These are phyloP conservation scores for Cordyceps farinosa DNA, from an alignment of 2,329 filamentous ascomycete species.

Conservation along the genomic window DNA sequence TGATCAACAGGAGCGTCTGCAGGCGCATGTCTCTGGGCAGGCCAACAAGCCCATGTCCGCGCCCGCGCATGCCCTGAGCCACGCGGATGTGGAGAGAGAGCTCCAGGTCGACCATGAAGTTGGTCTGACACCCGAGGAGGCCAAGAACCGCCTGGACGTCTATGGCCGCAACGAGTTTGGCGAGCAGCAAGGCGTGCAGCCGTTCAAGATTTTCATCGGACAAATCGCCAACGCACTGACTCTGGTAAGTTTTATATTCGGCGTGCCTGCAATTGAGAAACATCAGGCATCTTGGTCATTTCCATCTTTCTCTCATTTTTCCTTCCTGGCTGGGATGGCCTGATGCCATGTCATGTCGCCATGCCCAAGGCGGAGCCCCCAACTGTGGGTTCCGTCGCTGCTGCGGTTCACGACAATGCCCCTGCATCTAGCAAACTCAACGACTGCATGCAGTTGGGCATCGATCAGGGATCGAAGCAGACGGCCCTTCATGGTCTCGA, in stretches of 20 bases:
- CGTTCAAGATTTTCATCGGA: constrained; percentile 59
- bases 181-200: constrained; percentile 55
- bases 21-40: constrained; percentile 31
- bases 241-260: constrained; percentile 42
- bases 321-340: not conserved
- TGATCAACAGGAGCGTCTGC: constrained; percentile 13
- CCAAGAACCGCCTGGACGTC: constrained; percentile 49
- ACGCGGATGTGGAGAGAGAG: constrained; percentile 50
- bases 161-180: constrained; percentile 63
- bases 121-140: constrained; percentile 55
- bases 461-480: not conserved
- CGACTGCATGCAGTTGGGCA: not conserved
- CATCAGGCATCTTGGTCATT: not conserved
- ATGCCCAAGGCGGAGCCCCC: not conserved
- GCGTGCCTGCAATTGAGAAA: not conserved
- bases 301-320: not conserved
- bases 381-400: not conserved
- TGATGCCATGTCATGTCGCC: not conserved
- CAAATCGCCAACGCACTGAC: constrained; percentile 70
- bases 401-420: not conserved
- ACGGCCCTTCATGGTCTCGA: not conserved
- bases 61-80: constrained; percentile 61
- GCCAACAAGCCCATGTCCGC: constrained; percentile 50
- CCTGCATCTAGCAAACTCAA: not conserved
- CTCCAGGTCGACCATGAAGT: constrained; percentile 53